Percentiles rank a stretch among this genome's conserved stretches.
These are phyloP conservation scores for Pinus albicaulis DNA, from an alignment of 75 land plant species.

Conservation along the genomic window DNA sequence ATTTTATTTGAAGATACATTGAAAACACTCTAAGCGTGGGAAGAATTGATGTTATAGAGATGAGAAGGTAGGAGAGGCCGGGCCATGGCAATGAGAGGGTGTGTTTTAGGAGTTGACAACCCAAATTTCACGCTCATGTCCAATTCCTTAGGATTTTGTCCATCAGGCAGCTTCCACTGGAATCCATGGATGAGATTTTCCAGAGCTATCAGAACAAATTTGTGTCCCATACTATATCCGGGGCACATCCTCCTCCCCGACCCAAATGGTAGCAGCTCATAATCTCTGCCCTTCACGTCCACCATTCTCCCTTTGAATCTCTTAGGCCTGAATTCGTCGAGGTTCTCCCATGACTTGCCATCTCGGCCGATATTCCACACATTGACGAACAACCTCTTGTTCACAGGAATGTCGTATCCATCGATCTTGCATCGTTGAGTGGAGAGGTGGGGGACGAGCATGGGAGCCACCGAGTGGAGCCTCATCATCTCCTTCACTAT, in stretches of 20 bases:
- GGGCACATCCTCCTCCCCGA: constrained; percentile 85
- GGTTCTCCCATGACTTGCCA: constrained; percentile 41
- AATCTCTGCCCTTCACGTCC: too few species aligned
- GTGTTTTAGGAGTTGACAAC: constrained; percentile 37
- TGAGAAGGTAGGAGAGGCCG: too few species aligned
- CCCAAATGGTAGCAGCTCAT: too few species aligned
- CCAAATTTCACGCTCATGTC: constrained; percentile 71
- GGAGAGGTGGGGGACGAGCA: too few species aligned
- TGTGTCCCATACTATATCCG: constrained; percentile 44
- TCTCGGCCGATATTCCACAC: constrained; percentile 55
- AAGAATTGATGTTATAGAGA: too few species aligned
- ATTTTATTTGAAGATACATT: too few species aligned
- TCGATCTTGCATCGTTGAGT: constrained; percentile 27
- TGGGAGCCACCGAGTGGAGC: too few species aligned
- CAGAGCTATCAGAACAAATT: constrained; percentile 40
- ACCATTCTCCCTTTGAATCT: too few species aligned
- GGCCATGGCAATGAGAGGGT: too few species aligned
- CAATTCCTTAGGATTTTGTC: constrained; percentile 31
- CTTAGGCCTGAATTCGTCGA: constrained; percentile 55
- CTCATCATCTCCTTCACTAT: too few species aligned
- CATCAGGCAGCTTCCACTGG: too few species aligned
- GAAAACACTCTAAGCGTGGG: too few species aligned
- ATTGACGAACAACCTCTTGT: constrained; percentile 43
- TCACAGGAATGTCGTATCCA: constrained; percentile 59
- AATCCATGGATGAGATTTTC: constrained; percentile 65